Base-by-base conservation (phyloP, 768 basidiomycete species). In the Termitomyces sp. region DNA sequence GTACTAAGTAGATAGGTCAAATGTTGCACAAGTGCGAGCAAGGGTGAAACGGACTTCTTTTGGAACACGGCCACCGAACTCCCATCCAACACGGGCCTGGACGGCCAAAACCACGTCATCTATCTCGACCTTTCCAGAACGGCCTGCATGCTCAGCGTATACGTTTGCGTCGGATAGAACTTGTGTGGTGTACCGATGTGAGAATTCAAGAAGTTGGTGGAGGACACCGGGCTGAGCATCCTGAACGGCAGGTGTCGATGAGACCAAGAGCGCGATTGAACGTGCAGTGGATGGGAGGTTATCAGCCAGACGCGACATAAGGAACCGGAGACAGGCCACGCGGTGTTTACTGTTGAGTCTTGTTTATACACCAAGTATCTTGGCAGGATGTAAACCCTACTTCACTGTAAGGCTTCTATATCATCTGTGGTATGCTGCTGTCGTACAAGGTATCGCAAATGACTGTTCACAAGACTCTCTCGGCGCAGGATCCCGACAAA, bases 31-130 rank as follows among this genome's bases (percentile, higher is more conserved):
- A 31, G 31, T 36, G 12, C n/a, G 29, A 59, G 48, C 36, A 48
- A 60, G 59, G 53, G 47, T 52, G 14, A 25, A 31, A 73, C 78
- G 34, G 60, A 94, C 92, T 85, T 94, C 92, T 75, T 94, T 94
- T 3, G 92, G 92, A 34, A 94, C 85, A 43, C 92, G 82, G 6
- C 93, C 92, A 29, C 92, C 92, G 71, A 93, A 90, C 73, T 94
- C 93, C 93, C 93, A 94, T 47, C 92, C 93, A 4, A 94, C 93
- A 60, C 92, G 86, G 6, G 92, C 91, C 72, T 94, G 92, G 5
- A 93, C 87, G 2, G 92, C 91, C 45, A 94, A 79, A 4, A 84
- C 82, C 51, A 91, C 77, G 73, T 94, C 92, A 64, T 94, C 92
- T 80, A 88, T 84, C 65, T 93, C 92, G 58, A 94, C 79, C 76